phyloP scores from a whole-genome alignment of 495 filamentous ascomycete genomes.

The Cenococcum geophilum region DNA sequence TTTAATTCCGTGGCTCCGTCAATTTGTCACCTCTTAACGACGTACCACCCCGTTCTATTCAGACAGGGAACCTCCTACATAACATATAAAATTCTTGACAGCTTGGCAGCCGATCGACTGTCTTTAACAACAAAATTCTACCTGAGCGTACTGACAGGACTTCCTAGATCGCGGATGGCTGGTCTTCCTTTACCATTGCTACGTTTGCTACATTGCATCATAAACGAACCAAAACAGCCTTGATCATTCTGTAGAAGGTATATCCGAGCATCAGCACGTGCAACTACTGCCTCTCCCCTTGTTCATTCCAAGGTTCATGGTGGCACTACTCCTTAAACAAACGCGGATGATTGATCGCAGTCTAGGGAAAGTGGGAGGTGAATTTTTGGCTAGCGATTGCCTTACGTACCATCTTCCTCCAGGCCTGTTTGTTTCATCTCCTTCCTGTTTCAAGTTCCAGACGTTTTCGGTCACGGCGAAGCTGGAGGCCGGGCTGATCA shows the following conservation, averaged over 20 bases:
- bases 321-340: slow-evolving; percentile 1
- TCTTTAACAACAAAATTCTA: no score
- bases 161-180: neutral
- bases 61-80: no score
- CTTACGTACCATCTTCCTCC: neutral
- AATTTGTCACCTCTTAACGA: no score
- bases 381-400: neutral
- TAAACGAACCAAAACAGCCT: neutral
- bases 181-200: neutral
- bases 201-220: slow-evolving; percentile 7
- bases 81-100: no score
- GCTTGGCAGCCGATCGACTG: no score
- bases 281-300: neutral
- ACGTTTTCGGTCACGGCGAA: neutral
- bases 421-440: neutral
- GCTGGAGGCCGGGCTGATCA: neutral
- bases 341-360: slow-evolving; percentile 2
- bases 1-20: neutral
- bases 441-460: slow-evolving; percentile 1
- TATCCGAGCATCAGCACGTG: slow-evolving; percentile 4
- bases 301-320: neutral
- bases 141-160: neutral
- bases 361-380: neutral
- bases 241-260: neutral
- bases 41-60: no score